A percentile compares a stretch with the other conserved stretches of the same genome.
Evolutionary conservation across 73 alveolate genomes (phyloP).

Genomic region (Blepharisma stoltei): DNA sequence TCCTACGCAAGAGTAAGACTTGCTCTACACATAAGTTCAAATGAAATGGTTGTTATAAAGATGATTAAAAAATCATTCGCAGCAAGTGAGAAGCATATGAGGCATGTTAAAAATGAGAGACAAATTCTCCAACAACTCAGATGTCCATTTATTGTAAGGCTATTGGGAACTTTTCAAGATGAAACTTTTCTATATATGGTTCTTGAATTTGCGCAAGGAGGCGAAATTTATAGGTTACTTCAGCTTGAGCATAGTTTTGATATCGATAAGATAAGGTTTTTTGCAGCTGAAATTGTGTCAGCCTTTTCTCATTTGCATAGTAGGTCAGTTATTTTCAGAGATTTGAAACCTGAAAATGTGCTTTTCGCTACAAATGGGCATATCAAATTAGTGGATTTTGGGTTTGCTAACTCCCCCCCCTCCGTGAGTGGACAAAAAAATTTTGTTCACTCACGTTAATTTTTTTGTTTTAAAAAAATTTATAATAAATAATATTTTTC

Average conservation of each 20-base stretch:
- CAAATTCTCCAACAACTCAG: background rate
- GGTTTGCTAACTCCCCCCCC: no score
- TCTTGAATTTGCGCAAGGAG: constrained; percentile 3
- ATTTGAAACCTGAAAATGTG: constrained; percentile 82
- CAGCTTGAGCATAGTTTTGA: constrained; percentile 22
- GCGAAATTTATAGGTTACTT: constrained; percentile 21
- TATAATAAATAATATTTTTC: no score
- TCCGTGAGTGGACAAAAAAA: no score
- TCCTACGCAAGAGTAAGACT: background rate
- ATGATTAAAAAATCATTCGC: background rate
- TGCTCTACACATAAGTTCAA: background rate
- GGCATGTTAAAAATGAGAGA: background rate
- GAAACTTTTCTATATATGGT: background rate
- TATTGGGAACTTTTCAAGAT: background rate
- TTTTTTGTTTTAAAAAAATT: no score
- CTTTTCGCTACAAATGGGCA: constrained; percentile 67
- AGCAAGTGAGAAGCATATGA: background rate
- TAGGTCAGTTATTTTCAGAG: constrained; percentile 67
- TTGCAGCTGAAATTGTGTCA: constrained; percentile 41
- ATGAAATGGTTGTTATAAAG: background rate
- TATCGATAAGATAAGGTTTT: constrained; percentile 29
- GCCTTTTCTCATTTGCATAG: constrained; percentile 65
- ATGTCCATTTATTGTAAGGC: background rate
- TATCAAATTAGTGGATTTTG: constrained; percentile 78
- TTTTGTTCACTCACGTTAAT: no score